Conservation (phyloP, 2,329 filamentous ascomycete species). For the Fusarium sp. region DNA sequence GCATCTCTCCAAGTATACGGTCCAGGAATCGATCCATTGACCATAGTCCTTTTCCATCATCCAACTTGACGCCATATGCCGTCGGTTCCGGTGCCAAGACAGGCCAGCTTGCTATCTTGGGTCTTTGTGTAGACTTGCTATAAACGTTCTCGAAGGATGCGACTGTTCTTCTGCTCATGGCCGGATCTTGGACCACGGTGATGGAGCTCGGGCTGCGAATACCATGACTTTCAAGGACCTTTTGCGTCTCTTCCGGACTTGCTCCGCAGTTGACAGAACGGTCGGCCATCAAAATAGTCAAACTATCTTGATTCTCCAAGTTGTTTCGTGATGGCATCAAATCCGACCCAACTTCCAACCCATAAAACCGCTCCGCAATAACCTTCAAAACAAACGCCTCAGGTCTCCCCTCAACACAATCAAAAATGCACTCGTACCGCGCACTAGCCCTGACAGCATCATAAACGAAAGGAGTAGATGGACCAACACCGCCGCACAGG, state of each 20-base stretch:
- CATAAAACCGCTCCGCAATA: conserved; percentile 12
- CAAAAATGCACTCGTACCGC: not conserved
- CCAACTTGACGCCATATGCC: not conserved
- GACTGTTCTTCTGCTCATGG: conserved; percentile 8
- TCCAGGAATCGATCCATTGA: conserved; percentile 25
- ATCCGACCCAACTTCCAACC: not conserved
- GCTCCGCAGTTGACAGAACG: conserved; percentile 4
- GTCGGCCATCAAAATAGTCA: not conserved
- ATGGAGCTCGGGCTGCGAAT: not conserved
- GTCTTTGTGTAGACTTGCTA: accelerated
- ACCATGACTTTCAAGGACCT: accelerated
- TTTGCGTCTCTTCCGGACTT: not conserved
- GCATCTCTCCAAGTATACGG: not conserved
- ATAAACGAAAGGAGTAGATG: conserved; percentile 14
- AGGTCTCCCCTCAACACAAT: not conserved
- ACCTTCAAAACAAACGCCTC: conserved; percentile 17
- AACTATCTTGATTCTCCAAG: accelerated
- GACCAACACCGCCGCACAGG: conserved; percentile 8
- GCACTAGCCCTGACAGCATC: conserved; percentile 12
- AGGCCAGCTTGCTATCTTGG: not conserved
- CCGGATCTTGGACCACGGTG: conserved; percentile 16
- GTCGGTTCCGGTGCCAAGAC: accelerated
- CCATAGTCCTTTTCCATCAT: not conserved
- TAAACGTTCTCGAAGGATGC: not conserved
- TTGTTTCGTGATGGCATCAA: not conserved